Evolutionary conservation across 306 rosid species (phyloP).

Genomic region (Castanea sativa): DNA sequence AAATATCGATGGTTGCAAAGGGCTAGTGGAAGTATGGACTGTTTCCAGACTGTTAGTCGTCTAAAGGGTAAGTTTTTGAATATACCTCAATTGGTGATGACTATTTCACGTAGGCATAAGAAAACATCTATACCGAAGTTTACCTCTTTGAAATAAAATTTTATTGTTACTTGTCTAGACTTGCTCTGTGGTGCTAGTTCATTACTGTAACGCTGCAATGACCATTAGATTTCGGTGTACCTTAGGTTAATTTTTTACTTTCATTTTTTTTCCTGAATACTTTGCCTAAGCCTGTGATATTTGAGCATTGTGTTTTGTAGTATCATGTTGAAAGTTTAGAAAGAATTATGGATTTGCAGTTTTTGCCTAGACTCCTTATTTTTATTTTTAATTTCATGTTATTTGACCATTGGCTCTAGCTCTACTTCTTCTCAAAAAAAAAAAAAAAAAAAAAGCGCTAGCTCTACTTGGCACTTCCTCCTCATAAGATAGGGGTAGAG

Average conservation of each 20-base stretch:
- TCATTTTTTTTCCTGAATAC: neutral
- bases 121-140: neutral
- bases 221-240: neutral
- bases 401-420: too few relatives aligned
- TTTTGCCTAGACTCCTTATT: neutral
- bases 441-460: too few relatives aligned
- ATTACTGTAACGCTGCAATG: neutral
- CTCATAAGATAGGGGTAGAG: too few relatives aligned
- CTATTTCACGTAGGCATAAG: neutral
- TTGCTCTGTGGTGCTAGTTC: neutral
- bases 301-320: neutral
- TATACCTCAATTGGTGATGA: neutral
- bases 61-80: slow-evolving; percentile 42
- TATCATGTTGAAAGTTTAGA: neutral
- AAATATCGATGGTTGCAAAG: slow-evolving; percentile 66
- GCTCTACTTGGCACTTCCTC: too few relatives aligned
- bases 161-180: neutral
- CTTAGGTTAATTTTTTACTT: neutral
- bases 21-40: slow-evolving; percentile 82
- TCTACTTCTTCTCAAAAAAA: too few relatives aligned
- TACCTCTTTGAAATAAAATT: neutral
- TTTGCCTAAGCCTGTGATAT: neutral
- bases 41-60: slow-evolving; percentile 43
- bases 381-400: neutral
- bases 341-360: neutral